phyloP scores from a whole-genome alignment of 331 rosid genomes.

The Phaseolus coccineus region DNA sequence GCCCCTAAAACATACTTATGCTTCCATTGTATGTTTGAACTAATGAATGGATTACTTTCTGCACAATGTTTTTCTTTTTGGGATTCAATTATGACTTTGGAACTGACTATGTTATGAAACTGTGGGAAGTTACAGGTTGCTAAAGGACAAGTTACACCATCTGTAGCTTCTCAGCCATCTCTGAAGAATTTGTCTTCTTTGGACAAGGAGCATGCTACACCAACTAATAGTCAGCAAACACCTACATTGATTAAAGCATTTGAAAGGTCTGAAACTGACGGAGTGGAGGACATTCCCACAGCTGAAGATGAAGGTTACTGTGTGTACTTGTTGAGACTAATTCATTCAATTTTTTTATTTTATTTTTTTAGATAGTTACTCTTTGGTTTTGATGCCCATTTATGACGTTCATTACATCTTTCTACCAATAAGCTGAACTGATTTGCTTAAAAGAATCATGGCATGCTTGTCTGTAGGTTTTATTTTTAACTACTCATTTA shows the following conservation, averaged over 20 bases:
- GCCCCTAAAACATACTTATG: slow-evolving; percentile 88
- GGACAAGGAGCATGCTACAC: slow-evolving; percentile 66
- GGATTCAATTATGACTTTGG: slow-evolving; percentile 25
- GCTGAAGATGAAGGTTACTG: slow-evolving; percentile 66
- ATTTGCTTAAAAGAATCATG: neutral
- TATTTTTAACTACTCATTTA: neutral
- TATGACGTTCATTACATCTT: neutral
- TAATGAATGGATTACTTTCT: neutral
- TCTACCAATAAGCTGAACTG: neutral
- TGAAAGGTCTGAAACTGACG: slow-evolving; percentile 62
- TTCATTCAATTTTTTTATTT: neutral
- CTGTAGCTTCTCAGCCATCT: slow-evolving; percentile 59
- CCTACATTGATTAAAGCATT: slow-evolving; percentile 44
- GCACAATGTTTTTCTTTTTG: slow-evolving; percentile 30
- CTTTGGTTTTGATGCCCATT: slow-evolving; percentile 11
- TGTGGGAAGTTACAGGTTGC: slow-evolving; percentile 72
- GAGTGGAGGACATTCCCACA: slow-evolving; percentile 58
- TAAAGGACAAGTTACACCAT: slow-evolving; percentile 63
- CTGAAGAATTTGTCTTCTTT: slow-evolving; percentile 54
- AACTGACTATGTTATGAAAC: slow-evolving; percentile 48
- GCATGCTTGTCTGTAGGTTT: neutral
- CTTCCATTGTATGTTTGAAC: slow-evolving; percentile 70
- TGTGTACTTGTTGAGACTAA: slow-evolving; percentile 33
- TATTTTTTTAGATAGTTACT: neutral
- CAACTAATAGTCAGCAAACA: slow-evolving; percentile 52